Conservation (phyloP, 179 eudicot species). For the Actinidia chinensis region DNA sequence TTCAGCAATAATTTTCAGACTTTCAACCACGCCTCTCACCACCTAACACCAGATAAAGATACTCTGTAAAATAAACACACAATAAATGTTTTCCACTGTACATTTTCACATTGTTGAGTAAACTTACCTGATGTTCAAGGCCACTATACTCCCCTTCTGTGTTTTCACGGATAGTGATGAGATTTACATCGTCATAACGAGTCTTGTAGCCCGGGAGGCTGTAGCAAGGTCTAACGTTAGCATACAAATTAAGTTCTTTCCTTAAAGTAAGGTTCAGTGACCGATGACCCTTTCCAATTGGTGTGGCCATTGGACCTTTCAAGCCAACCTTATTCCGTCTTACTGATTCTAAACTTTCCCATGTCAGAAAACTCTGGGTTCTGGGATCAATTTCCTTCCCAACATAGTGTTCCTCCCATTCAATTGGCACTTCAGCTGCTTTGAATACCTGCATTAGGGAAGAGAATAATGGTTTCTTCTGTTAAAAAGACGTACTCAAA, state of each 20-base stretch:
- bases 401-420: constrained; percentile 96
- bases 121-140: constrained; percentile 91
- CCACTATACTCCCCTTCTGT: constrained; percentile 99
- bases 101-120: constrained; percentile 3
- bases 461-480: background rate
- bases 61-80: background rate
- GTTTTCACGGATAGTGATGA: constrained; percentile 94
- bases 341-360: constrained; percentile 96
- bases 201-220: constrained; percentile 98
- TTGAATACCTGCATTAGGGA: constrained; percentile 56
- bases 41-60: constrained; percentile 50
- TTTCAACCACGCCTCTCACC: constrained; percentile 97
- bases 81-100: background rate
- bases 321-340: constrained; percentile 79
- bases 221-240: constrained; percentile 98
- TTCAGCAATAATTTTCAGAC: constrained; percentile 94
- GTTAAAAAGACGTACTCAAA: too few relatives aligned
- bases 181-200: constrained; percentile 88
- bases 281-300: constrained; percentile 97
- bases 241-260: constrained; percentile 89
- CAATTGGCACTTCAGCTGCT: constrained; percentile 77
- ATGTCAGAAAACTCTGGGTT: constrained; percentile 92
- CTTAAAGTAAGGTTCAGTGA: constrained; percentile 92
- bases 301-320: constrained; percentile 99
- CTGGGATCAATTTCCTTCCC: constrained; percentile 82